phyloP scores from a whole-genome alignment of 495 filamentous ascomycete species.

The Aspergillus taichungensis region DNA sequence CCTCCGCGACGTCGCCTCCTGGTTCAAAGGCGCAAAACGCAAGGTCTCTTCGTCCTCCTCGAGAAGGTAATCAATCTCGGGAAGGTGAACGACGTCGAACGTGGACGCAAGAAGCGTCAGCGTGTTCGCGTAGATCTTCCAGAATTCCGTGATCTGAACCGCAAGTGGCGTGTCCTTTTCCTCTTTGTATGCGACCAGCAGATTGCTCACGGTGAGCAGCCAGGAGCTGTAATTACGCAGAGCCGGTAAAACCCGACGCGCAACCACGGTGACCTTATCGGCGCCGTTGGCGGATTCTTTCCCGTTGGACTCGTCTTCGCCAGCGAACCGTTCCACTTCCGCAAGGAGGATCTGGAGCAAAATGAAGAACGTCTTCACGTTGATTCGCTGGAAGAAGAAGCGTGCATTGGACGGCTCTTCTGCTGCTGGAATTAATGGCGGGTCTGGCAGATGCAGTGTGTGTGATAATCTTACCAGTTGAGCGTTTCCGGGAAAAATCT shows the following conservation, averaged over 20 bases:
- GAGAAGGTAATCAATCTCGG: slow-evolving; percentile 56
- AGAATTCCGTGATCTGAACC: slow-evolving; percentile 55
- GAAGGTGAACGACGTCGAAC: slow-evolving; percentile 49
- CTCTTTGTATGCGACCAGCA: slow-evolving; percentile 44
- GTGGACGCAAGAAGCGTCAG: slow-evolving; percentile 54
- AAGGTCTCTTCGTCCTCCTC: slow-evolving; percentile 70
- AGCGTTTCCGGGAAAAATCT: slow-evolving; percentile 52
- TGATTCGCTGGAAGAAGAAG: slow-evolving; percentile 69
- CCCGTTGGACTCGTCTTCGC: slow-evolving; percentile 32
- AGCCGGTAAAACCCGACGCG: slow-evolving; percentile 57
- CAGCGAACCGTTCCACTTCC: slow-evolving; percentile 51
- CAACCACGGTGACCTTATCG: slow-evolving; percentile 53
- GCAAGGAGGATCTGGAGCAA: slow-evolving; percentile 65
- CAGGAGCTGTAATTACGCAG: slow-evolving; percentile 69
- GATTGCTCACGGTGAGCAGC: slow-evolving; percentile 45
- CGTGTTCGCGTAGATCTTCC: slow-evolving; percentile 62
- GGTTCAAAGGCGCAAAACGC: slow-evolving; percentile 60
- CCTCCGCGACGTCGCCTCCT: slow-evolving; percentile 38
- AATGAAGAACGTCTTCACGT: slow-evolving; percentile 70
- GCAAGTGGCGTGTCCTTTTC: slow-evolving; percentile 48
- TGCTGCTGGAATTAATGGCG: slow-evolving; percentile 19
- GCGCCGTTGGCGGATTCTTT: slow-evolving; percentile 29
- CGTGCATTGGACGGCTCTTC: slow-evolving; percentile 45
- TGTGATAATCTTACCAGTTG: slow-evolving; percentile 44
- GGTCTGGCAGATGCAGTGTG: background rate